A percentile compares a stretch with the other conserved stretches of the same genome.
These are phyloP conservation scores for Rhododendron ferrugineum DNA, from an alignment of 148 eudicot species.

Conservation along the genomic window DNA sequence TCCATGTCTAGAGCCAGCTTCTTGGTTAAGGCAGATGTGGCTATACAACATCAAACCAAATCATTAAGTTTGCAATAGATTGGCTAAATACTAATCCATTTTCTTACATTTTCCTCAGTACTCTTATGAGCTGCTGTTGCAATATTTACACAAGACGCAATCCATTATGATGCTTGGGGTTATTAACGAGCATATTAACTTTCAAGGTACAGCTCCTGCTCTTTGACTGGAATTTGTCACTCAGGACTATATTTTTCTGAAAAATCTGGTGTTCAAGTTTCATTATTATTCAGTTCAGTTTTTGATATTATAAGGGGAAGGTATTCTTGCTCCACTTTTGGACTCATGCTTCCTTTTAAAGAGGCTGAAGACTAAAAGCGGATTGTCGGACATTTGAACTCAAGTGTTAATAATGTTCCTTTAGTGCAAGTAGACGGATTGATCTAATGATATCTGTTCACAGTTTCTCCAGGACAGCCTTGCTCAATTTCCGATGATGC, in stretches of 20 bases:
- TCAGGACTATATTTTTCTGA: not conserved
- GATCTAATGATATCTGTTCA: constrained; percentile 11
- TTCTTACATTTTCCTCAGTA: constrained; percentile 41
- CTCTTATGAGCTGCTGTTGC: constrained; percentile 82
- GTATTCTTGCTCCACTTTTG: not conserved
- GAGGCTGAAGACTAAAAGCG: not conserved
- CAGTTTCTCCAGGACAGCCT: constrained; percentile 94
- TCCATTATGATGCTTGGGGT: constrained; percentile 89
- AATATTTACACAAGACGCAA: constrained; percentile 76
- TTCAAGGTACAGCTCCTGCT: constrained; percentile 50
- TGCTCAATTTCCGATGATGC: constrained; percentile 76
- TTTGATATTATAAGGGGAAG: not conserved
- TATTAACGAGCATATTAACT: constrained; percentile 90
- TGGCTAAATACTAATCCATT: not conserved
- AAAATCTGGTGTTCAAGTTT: not conserved
- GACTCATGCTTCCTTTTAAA: not conserved
- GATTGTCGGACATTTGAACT: not conserved
- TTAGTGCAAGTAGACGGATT: not conserved
- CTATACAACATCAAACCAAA: not conserved
- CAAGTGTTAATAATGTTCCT: not conserved
- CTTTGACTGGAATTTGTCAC: not conserved
- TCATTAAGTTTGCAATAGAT: not conserved
- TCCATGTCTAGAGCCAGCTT: not conserved
- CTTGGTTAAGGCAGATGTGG: not conserved
- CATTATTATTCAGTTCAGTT: not conserved